phyloP scores from a whole-genome alignment of 352 stramenopile genomes.

The Phytophthora pini region DNA sequence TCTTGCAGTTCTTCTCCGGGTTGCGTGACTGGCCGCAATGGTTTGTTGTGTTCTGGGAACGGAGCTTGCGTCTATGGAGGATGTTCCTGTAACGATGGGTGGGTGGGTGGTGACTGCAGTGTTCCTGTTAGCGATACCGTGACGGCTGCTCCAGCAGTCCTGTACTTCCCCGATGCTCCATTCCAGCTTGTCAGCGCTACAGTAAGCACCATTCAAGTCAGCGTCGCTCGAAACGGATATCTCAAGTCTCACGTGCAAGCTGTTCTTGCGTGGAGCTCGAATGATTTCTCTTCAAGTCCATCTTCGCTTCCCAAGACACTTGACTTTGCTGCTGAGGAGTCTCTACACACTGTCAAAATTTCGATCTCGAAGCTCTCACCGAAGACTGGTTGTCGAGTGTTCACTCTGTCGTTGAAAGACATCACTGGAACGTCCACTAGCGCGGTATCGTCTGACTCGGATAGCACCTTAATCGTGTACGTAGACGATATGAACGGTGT shows the following conservation, averaged over 20 bases:
- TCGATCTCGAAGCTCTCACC: constrained; percentile 34
- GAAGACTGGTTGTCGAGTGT: constrained; percentile 41
- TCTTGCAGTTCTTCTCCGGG: constrained; percentile 41
- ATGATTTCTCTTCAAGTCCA: constrained; percentile 38
- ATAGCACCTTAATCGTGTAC: constrained; percentile 49
- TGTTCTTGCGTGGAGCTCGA: constrained; percentile 30
- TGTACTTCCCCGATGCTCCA: constrained; percentile 55
- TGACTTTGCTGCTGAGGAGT: constrained; percentile 31
- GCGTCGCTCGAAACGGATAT: constrained; percentile 41
- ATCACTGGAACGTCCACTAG: constrained; percentile 9
- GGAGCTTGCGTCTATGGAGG: constrained; percentile 59
- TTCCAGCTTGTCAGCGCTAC: constrained; percentile 25
- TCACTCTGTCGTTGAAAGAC: constrained; percentile 48
- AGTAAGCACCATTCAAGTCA: constrained; percentile 33
- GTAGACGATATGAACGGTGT: constrained; percentile 61
- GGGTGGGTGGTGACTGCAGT: constrained; percentile 57
- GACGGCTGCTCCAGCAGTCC: constrained; percentile 30
- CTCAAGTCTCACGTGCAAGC: constrained; percentile 25
- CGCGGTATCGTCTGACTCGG: constrained; percentile 36
- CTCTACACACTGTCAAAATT: constrained; percentile 30
- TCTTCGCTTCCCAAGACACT: constrained; percentile 26
- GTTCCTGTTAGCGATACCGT: constrained; percentile 3
- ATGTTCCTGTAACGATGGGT: constrained; percentile 53
- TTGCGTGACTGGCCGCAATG: constrained; percentile 63
- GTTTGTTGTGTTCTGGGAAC: constrained; percentile 61